These are phyloP conservation scores for Sporothrix pallida DNA, from an alignment of 2,329 filamentous ascomycete genomes.

Conservation along the genomic window DNA sequence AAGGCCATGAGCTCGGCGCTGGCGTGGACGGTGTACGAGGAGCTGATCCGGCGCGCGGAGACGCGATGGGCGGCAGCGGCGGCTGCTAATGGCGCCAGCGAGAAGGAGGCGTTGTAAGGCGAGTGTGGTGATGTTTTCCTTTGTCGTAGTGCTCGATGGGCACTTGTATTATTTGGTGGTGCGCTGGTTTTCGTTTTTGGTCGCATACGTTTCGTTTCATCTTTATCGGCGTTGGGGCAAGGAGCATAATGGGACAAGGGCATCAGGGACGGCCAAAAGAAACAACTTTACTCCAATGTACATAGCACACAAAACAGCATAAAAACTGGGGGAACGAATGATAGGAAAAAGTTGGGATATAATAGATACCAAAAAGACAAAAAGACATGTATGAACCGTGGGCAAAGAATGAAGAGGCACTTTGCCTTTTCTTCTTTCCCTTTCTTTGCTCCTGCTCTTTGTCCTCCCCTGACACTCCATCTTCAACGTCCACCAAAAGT, in stretches of 20 bases:
- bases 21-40: constrained; percentile 97
- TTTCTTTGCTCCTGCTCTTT: neutral
- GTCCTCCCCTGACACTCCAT: neutral
- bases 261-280: neutral
- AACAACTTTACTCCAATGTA: constrained; percentile 21
- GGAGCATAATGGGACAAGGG: neutral
- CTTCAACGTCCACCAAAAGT: neutral
- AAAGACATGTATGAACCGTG: neutral
- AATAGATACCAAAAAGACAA: constrained; percentile 25
- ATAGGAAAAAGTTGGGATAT: constrained; percentile 17
- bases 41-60: constrained; percentile 76
- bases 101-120: constrained; percentile 8
- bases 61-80: constrained; percentile 41
- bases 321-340: neutral
- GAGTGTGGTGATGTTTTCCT: neutral
- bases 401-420: neutral
- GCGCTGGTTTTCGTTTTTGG: neutral
- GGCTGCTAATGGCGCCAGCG: neutral
- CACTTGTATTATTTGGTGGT: neutral
- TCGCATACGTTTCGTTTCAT: neutral
- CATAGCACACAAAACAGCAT: neutral
- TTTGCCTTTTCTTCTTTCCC: neutral
- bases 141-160: neutral
- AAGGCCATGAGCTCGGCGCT: constrained; percentile 94
- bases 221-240: neutral